A percentile compares a stretch with the other conserved stretches of the same genome.
Evolutionary conservation across 1,284 basidiomycete species (phyloP).

Genomic region (Cryptococcus sp.): DNA sequence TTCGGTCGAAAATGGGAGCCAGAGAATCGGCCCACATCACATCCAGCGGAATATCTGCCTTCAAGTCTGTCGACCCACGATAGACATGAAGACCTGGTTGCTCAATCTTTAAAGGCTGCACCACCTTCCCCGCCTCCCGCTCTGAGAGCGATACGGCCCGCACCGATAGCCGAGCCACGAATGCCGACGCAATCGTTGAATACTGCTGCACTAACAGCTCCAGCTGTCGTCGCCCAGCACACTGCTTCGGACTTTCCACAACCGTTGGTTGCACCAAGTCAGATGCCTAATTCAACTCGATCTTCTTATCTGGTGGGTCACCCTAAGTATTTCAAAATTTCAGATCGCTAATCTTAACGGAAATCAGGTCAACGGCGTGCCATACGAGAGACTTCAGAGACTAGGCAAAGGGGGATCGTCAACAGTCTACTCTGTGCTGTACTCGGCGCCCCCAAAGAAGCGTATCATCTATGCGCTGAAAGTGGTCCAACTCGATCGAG

Average conservation of each 20-base stretch:
- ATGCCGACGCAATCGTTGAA: not conserved
- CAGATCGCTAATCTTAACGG: not conserved
- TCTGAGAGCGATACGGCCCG: conserved; percentile 14
- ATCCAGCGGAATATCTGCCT: not conserved
- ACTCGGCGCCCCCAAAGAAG: conserved; percentile 58
- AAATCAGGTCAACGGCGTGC: conserved; percentile 70
- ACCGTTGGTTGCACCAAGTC: not conserved
- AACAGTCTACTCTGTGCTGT: conserved; percentile 87
- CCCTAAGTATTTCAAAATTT: not conserved
- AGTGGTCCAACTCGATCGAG: conserved; percentile 79
- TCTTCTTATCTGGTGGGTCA: not conserved
- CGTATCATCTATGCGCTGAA: conserved; percentile 81
- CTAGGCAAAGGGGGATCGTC: conserved; percentile 91
- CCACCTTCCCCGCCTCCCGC: not conserved
- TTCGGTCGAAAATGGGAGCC: conserved; percentile 7
- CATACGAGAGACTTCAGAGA: conserved; percentile 78
- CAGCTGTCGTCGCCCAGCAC: not conserved
- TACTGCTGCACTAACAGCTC: not conserved
- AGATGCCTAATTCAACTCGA: not conserved
- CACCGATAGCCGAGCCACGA: conserved; percentile 9
- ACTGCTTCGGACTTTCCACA: not conserved
- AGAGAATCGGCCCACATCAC: not conserved
- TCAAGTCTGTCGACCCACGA: no score
- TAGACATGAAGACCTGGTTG: no score
- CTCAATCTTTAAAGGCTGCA: no score